Conservation (phyloP, 129 eudicot genomes). For the Flaveria linearis region DNA sequence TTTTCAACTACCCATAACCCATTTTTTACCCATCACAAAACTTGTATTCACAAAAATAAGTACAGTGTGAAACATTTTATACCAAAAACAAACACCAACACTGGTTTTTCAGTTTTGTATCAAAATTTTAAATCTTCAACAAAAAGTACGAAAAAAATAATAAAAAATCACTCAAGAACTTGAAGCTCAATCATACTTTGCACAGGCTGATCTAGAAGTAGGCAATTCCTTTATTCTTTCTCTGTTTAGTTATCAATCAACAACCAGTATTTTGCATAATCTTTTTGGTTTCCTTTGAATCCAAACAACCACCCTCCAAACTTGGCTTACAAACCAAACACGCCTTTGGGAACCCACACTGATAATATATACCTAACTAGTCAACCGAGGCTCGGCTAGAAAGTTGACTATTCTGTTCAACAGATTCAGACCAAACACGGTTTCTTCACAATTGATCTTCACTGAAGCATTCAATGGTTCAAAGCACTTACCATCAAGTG, state of each 20-base stretch:
- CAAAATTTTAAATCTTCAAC: neutral
- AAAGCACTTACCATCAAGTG: conserved; percentile 77
- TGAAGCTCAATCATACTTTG: conserved; percentile 21
- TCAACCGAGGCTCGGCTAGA: conserved; percentile 54
- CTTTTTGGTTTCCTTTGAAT: neutral
- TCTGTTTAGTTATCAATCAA: conserved; percentile 3
- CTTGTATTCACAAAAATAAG: conserved; percentile 12
- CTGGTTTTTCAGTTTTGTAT: neutral
- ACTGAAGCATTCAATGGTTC: conserved; percentile 74
- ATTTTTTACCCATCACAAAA: neutral
- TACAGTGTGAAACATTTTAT: neutral
- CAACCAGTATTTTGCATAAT: neutral
- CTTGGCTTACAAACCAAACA: conserved; percentile 10
- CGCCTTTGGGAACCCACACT: conserved; percentile 5
- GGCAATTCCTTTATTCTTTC: neutral
- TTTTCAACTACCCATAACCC: neutral
- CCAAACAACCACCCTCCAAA: conserved; percentile 11
- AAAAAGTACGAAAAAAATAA: neutral
- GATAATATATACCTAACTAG: conserved; percentile 18
- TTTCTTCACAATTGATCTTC: conserved; percentile 94
- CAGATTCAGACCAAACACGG: conserved; percentile 93
- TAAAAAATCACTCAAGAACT: conserved; percentile 19
- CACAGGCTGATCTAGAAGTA: conserved; percentile 22
- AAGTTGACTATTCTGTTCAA: conserved; percentile 81
- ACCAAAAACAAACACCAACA: neutral